Conservation (phyloP, 2,329 filamentous ascomycete species). For the Beauveria rudraprayagi region DNA sequence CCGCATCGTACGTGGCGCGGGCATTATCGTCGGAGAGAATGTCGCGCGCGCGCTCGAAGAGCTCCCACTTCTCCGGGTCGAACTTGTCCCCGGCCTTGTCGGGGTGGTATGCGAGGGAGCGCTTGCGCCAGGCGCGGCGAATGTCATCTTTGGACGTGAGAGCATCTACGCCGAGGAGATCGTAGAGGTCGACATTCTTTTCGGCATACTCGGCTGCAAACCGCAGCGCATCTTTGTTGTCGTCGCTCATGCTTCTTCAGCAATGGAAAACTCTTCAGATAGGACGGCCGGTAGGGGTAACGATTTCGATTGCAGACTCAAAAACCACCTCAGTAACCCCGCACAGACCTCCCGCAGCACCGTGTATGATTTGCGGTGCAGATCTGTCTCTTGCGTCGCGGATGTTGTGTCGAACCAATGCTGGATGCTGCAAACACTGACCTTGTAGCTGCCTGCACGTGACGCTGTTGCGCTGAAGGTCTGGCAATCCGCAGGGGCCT, state of each 20-base stretch:
- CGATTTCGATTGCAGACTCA: neutral
- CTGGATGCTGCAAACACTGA: neutral
- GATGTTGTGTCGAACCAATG: neutral
- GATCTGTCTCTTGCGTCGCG: neutral
- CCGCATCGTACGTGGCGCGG: slow-evolving; percentile 70
- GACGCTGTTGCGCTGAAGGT: neutral
- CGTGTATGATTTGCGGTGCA: neutral
- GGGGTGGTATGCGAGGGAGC: slow-evolving; percentile 84
- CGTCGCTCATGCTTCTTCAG: slow-evolving; percentile 24
- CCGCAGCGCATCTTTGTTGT: slow-evolving; percentile 41
- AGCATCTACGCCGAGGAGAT: slow-evolving; percentile 59
- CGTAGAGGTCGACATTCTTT: slow-evolving; percentile 67
- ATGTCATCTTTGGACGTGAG: slow-evolving; percentile 64
- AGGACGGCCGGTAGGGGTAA: neutral
- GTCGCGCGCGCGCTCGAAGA: slow-evolving; percentile 79
- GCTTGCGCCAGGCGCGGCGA: slow-evolving; percentile 74
- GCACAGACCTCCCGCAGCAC: neutral
- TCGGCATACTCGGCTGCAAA: slow-evolving; percentile 52
- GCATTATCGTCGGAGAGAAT: slow-evolving; percentile 65
- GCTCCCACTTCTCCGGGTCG: slow-evolving; percentile 75
- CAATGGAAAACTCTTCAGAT: neutral
- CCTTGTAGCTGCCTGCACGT: neutral
- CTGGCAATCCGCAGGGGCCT: neutral
- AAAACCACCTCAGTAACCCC: neutral
- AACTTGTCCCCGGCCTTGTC: slow-evolving; percentile 75